Conservation (phyloP, 2,329 filamentous ascomycete species). For the Pezicula neosporulosa region DNA sequence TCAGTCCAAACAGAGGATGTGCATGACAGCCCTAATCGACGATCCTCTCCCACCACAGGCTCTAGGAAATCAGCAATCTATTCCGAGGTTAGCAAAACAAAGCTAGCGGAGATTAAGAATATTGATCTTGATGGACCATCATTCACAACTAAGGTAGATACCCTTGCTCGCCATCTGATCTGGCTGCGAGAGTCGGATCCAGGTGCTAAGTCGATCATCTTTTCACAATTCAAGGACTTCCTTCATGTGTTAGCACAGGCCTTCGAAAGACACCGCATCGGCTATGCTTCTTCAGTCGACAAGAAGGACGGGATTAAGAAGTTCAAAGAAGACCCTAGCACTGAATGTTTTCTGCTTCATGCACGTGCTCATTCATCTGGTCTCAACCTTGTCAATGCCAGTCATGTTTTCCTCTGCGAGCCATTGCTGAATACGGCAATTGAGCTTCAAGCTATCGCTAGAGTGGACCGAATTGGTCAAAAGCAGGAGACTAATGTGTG, state of each 20-base stretch:
- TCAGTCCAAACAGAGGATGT: slow-evolving; percentile 59
- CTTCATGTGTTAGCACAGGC: slow-evolving; percentile 69
- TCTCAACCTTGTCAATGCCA: slow-evolving; percentile 88
- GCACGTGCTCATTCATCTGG: slow-evolving; percentile 86
- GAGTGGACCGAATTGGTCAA: slow-evolving; percentile 93
- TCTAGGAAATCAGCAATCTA: slow-evolving; percentile 59
- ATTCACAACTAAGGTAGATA: slow-evolving; percentile 90
- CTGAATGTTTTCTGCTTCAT: slow-evolving; percentile 86
- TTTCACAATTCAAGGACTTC: slow-evolving; percentile 86
- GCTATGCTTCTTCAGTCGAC: slow-evolving; percentile 67
- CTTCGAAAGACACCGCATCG: slow-evolving; percentile 69
- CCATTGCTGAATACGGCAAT: slow-evolving; percentile 90
- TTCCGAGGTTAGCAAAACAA: slow-evolving; percentile 66
- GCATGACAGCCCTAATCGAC: slow-evolving; percentile 25
- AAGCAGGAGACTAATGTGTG: slow-evolving; percentile 85
- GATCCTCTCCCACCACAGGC: slow-evolving; percentile 8
- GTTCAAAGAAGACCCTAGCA: slow-evolving; percentile 71
- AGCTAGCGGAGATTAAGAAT: slow-evolving; percentile 76
- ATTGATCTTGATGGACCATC: slow-evolving; percentile 71
- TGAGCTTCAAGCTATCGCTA: slow-evolving; percentile 90
- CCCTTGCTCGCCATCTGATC: slow-evolving; percentile 72
- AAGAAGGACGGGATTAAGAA: slow-evolving; percentile 63
- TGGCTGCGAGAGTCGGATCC: slow-evolving; percentile 84
- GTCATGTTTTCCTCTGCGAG: slow-evolving; percentile 91
- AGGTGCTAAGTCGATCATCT: slow-evolving; percentile 88